Evolutionary conservation across 31 red algal genomes (phyloP), one percentile per base, ranked within the genome.

Genomic region (Bonnemaisonia californica): DNA sequence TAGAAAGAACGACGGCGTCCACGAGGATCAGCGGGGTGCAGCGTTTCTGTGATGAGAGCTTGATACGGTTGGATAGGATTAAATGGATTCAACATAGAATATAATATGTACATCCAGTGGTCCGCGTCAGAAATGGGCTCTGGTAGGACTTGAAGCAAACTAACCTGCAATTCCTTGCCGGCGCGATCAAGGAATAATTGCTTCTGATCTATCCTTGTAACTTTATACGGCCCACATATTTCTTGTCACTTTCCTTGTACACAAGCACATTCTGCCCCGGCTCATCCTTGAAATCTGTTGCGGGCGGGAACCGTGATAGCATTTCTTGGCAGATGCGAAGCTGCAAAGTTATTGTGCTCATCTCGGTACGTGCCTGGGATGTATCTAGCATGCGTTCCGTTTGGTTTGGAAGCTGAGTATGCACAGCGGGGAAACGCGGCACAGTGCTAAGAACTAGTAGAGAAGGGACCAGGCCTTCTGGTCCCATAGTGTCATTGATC

Each of bases 401-500:
- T 55, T 86, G 54, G 3, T 4, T 3, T 29, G 83, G 71, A 3
- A 86, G 24, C 3, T 77, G 9, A 47, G 38, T 45, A 2, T 12
- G 47, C 3, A 12, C 29, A 1, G 54, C n/a, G 1, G 72, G 83
- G 32, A 78, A 33, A 2, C 72, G 71, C 4, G 83, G 71, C 2
- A 75, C 2, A 32, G 59, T 67, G 11, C 58, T 74, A 31, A 71
- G 81, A 47, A 81, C 85, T 18, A 71, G 48, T n/a, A 41, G 11
- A 34, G 0, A 41, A 23, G 61, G 85, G 18, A 73, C 62, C 26
- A n/a, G n/a, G n/a, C n/a, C n/a, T n/a, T n/a, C n/a, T n/a, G n/a
- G n/a, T n/a, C n/a, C n/a, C n/a, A n/a, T 28, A 26, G 85, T 88
- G 41, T 88, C 62, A 31, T 81, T 88, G 76, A 88, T 80, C 3